phyloP scores from a whole-genome alignment of 495 filamentous ascomycete species.

The Extremus antarcticus region DNA sequence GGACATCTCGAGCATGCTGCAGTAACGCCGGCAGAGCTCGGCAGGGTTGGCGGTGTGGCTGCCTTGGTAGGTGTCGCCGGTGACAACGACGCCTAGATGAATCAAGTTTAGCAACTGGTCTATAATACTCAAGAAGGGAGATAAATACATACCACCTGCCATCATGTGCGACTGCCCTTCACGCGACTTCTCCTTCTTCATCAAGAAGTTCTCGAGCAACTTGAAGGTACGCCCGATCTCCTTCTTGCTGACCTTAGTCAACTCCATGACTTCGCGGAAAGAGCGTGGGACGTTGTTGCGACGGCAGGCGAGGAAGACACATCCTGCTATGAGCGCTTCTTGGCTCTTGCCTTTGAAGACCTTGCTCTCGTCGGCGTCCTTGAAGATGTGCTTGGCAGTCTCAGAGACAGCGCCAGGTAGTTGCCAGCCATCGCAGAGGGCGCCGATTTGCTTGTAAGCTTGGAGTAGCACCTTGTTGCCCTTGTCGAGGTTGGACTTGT shows the following conservation, averaged over 20 bases:
- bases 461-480: conserved; percentile 63
- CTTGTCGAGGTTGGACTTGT: conserved; percentile 77
- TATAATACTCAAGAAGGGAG: not conserved
- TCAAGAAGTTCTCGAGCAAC: conserved; percentile 73
- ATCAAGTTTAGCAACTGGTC: not conserved
- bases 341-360: conserved; percentile 91
- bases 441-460: conserved; percentile 82
- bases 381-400: conserved; percentile 86
- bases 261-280: conserved; percentile 80
- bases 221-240: conserved; percentile 97
- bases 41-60: conserved; percentile 71
- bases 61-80: conserved; percentile 52
- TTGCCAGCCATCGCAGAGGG: conserved; percentile 73
- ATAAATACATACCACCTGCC: conserved; percentile 36
- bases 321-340: conserved; percentile 87
- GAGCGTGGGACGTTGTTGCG: conserved; percentile 77
- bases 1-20: conserved; percentile 63
- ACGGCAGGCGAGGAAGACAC: conserved; percentile 94
- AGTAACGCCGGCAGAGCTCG: conserved; percentile 81
- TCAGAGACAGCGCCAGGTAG: conserved; percentile 71
- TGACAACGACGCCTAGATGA: conserved; percentile 29
- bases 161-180: conserved; percentile 42
- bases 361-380: conserved; percentile 81
- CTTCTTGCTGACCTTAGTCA: conserved; percentile 92
- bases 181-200: conserved; percentile 38